phyloP scores from a whole-genome alignment of 345 rosid genomes.

The Kernera saxatilis region DNA sequence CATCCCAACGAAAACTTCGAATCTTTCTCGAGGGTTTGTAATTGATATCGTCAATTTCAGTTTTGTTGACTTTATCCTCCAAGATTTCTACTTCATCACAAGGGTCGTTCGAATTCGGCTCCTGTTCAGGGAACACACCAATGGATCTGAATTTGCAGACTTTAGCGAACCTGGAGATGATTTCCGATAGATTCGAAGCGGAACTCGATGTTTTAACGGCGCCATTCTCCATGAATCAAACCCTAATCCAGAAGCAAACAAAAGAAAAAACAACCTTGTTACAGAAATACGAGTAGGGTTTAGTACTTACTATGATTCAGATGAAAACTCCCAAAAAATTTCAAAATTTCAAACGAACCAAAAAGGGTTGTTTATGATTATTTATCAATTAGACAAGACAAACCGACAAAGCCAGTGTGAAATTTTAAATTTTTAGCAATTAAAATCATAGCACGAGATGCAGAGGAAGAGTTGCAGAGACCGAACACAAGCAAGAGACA shows the following conservation, averaged over 20 bases:
- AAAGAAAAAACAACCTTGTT: neutral
- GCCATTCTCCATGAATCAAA: constrained; percentile 40
- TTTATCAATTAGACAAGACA: neutral
- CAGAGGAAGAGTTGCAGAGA: neutral
- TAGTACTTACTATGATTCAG: neutral
- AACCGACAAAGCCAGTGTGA: neutral
- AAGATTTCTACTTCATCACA: constrained; percentile 23
- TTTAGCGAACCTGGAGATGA: constrained; percentile 53
- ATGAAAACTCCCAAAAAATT: neutral
- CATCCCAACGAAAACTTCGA: constrained; percentile 7
- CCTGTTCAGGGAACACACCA: constrained; percentile 43
- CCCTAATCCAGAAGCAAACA: neutral
- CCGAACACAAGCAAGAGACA: neutral
- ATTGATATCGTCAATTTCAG: constrained; percentile 10
- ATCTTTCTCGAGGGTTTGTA: constrained; percentile 20
- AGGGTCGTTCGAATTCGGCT: constrained; percentile 13
- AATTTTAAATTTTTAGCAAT: neutral
- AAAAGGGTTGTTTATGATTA: neutral
- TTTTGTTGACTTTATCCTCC: constrained; percentile 25
- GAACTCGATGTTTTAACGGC: constrained; percentile 31
- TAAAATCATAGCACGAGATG: neutral
- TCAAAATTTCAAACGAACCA: neutral
- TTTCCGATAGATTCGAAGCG: constrained; percentile 44
- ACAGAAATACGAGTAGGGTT: constrained; percentile 15
- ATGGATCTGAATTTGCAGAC: constrained; percentile 55